Conservation (phyloP, 1,284 basidiomycete genomes). For the Melampsora occidentalis region DNA sequence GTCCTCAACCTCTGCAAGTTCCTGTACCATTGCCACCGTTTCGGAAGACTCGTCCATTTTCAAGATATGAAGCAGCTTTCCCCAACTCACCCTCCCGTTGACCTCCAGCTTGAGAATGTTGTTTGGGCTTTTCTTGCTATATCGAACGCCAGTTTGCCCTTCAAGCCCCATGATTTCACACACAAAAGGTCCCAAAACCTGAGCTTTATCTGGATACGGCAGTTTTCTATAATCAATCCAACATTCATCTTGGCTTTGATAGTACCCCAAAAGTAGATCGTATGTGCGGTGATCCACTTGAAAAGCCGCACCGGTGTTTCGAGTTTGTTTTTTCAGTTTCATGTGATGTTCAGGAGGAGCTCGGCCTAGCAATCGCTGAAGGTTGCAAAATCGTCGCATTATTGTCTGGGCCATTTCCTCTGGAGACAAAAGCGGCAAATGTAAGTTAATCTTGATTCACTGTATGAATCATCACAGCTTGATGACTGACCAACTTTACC, state of each 20-base stretch:
- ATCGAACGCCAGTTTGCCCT: neutral
- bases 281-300: too few species aligned
- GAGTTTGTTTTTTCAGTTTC: neutral
- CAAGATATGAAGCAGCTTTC: neutral
- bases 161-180: neutral
- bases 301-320: neutral
- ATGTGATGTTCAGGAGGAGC: neutral
- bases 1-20: neutral
- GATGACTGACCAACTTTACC: neutral
- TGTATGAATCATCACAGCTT: neutral
- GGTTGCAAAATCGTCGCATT: conserved; percentile 9
- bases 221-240: neutral
- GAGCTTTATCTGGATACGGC: neutral
- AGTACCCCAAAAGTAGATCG: neutral
- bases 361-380: neutral
- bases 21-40: neutral
- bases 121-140: too few species aligned
- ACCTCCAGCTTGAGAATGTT: neutral
- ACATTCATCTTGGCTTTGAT: neutral
- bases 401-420: neutral
- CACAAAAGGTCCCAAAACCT: neutral
- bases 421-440: neutral
- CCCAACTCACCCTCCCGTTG: neutral
- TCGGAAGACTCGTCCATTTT: neutral
- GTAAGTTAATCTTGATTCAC: neutral